Evolutionary conservation across 306 rosid species (phyloP), one percentile per base, ranked within the genome.

Genomic region (Cucurbita pepo): DNA sequence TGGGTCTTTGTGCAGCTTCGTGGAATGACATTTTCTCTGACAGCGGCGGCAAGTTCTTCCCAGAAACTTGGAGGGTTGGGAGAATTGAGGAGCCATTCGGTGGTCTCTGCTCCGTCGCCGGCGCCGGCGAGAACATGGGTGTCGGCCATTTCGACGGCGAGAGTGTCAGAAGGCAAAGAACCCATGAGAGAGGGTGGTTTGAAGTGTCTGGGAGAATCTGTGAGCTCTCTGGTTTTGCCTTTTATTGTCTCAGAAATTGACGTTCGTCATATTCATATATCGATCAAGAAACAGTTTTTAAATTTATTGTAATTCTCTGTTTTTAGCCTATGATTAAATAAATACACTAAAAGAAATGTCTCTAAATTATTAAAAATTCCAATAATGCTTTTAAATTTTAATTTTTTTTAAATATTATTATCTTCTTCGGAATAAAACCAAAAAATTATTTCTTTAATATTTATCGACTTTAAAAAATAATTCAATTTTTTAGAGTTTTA

Each of bases 1-100:
- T 44, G 7, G 22, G 7, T 41, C 47, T 71, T 52, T 10, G 10
- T 34, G 44, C 60, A 71, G 36, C 60, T 59, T 21, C 19, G 78
- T 54, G 91, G 86, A 77, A 77, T 66, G 30, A 86, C 45, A 4
- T 76, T 72, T 25, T 61, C 56, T 72, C 83, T 87, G 16, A 88
- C n/a, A 10, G 83, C 66, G 70, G 19, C 14, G 21, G 79, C 12
- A 19, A 90, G 76, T 71, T 83, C 78, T 43, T 80, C 60, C 66
- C 65, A 76, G 45, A 40, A 3, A 10, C 21, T 58, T 8, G 77
- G 77, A 12, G 77, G 77, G 56, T 59, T 25, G 53, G 77, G 77
- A 50, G 70, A 57, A 34, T 74, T 63, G 38, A 74, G 77, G 4
- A 74, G 58, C 69, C 69, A 74, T 18, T 74, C 71, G 40, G 62